A percentile compares a stretch with the other conserved stretches of the same genome.
phyloP scores from a whole-genome alignment of 345 rosid genomes.

The Populus ilicifolia region DNA sequence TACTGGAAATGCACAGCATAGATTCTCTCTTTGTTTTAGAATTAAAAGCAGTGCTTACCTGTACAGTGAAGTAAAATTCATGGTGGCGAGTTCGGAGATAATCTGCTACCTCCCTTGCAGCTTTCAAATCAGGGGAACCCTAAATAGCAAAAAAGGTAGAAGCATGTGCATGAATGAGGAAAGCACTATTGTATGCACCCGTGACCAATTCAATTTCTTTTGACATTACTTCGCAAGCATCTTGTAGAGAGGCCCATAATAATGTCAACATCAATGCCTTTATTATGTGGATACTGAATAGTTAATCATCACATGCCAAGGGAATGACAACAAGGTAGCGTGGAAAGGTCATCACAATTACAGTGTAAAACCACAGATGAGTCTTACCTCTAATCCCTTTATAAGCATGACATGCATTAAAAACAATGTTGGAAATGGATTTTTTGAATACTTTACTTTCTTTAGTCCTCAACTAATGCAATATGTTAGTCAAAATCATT shows the following conservation, averaged over 20 bases:
- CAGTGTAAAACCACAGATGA: not conserved
- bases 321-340: not conserved
- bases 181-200: not conserved
- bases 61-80: constrained; percentile 75
- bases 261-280: not conserved
- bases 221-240: not conserved
- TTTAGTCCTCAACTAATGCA: not conserved
- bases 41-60: constrained; percentile 32
- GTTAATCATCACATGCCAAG: not conserved
- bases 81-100: constrained; percentile 75
- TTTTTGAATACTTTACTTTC: not conserved
- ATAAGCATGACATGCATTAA: not conserved
- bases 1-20: not conserved
- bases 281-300: not conserved
- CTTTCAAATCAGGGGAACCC: constrained; percentile 81
- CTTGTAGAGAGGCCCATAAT: not conserved
- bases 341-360: not conserved
- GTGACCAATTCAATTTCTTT: not conserved
- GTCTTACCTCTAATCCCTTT: not conserved
- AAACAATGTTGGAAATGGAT: not conserved
- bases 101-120: constrained; percentile 77
- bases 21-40: not conserved
- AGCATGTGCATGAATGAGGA: not conserved
- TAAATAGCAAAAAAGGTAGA: constrained; percentile 20
- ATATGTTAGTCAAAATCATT: not conserved